phyloP scores from a whole-genome alignment of 768 basidiomycete species.

The Panaeolus papilionaceus region DNA sequence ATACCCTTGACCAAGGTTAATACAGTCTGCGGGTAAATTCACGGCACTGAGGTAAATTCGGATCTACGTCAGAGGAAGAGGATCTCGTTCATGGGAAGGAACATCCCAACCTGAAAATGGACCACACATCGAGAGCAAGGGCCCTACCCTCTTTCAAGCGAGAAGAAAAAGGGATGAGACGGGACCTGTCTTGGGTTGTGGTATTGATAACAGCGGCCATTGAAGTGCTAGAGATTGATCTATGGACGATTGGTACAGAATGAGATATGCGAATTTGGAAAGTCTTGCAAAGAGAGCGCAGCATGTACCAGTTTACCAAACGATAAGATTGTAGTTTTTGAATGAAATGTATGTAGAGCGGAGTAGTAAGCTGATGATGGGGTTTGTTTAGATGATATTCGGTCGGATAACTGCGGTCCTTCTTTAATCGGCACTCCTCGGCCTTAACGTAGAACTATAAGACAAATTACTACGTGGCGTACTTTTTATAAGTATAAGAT shows the following conservation, averaged over 20 bases:
- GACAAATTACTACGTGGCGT: not conserved
- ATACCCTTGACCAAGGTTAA: slow-evolving; percentile 95
- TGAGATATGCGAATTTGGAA: slow-evolving; percentile 13
- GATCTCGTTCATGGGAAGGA: slow-evolving; percentile 16
- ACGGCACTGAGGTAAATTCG: slow-evolving; percentile 60
- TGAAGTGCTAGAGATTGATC: slow-evolving; percentile 25
- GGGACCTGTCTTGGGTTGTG: slow-evolving; percentile 43
- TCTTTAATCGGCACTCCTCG: not conserved
- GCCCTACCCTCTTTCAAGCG: slow-evolving; percentile 80
- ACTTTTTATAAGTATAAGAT: no score
- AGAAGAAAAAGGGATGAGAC: slow-evolving; percentile 72
- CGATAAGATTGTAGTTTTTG: slow-evolving; percentile 1
- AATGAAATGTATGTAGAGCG: not conserved
- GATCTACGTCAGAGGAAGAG: slow-evolving; percentile 17
- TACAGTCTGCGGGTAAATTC: slow-evolving; percentile 89
- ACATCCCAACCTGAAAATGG: slow-evolving; percentile 77
- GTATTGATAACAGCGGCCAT: slow-evolving; percentile 24
- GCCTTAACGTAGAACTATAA: not conserved
- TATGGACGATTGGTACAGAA: not conserved
- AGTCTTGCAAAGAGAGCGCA: slow-evolving; percentile 1
- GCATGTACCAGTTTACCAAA: slow-evolving; percentile 10
- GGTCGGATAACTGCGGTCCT: not conserved
- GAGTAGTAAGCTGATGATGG: not conserved
- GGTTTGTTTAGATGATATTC: not conserved
- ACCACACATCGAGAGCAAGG: slow-evolving; percentile 87